phyloP scores from a whole-genome alignment of 1,284 basidiomycete genomes.

The Fistulinella cinereoalba region DNA sequence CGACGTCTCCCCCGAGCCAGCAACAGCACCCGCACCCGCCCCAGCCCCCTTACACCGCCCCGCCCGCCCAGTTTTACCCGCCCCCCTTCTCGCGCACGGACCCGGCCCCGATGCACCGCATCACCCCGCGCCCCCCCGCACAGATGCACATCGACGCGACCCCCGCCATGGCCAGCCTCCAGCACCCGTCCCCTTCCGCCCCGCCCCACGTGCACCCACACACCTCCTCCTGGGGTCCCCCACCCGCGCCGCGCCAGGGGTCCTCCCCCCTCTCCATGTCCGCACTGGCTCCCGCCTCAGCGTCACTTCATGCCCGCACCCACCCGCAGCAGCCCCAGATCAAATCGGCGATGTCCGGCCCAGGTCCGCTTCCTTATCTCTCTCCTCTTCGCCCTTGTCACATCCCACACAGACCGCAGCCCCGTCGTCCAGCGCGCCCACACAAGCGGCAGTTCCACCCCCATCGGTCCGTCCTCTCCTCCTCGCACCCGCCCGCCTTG shows the following conservation, averaged over 20 bases:
- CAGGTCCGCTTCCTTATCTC: constrained; percentile 15
- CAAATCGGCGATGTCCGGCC: constrained; percentile 34
- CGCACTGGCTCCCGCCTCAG: constrained; percentile 22
- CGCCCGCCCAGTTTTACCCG: constrained; percentile 21
- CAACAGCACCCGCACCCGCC: constrained; percentile 17
- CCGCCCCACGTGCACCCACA: constrained; percentile 31
- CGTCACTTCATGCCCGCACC: constrained; percentile 28
- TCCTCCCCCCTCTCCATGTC: constrained; percentile 30
- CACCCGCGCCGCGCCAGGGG: constrained; percentile 27
- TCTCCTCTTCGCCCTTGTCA: constrained; percentile 11
- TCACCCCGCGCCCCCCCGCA: constrained; percentile 26
- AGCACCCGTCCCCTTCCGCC: constrained; percentile 29
- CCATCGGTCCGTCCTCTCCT: constrained; percentile 21
- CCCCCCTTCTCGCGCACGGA: constrained; percentile 20
- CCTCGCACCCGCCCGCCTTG: background rate
- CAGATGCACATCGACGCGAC: constrained; percentile 27
- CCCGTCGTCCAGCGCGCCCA: constrained; percentile 30
- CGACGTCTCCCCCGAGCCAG: constrained; percentile 18
- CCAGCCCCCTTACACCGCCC: constrained; percentile 18
- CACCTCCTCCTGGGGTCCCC: constrained; percentile 30
- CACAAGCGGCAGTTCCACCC: constrained; percentile 23
- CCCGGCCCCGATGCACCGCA: constrained; percentile 28
- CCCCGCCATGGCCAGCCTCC: constrained; percentile 33
- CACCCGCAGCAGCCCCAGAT: constrained; percentile 30
- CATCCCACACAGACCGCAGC: constrained; percentile 23